Evolutionary conservation across 2,329 filamentous ascomycete genomes (phyloP), one percentile per base, ranked within the genome.

Genomic region (Alternaria triticimaculans): DNA sequence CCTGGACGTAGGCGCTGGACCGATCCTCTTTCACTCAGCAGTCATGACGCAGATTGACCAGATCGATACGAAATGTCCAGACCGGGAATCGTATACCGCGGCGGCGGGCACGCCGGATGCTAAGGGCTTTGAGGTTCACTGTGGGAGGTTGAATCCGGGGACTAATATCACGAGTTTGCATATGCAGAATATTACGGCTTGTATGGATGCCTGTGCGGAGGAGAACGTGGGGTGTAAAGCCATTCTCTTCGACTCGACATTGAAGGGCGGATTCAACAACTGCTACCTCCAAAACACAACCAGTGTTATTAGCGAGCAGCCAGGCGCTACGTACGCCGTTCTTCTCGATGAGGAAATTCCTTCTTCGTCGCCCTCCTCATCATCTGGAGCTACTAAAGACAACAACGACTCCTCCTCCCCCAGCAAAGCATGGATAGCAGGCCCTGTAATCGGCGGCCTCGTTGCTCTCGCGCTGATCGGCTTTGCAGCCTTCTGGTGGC

Each of bases 231-330:
- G 60, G 3, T 79, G 76, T 49, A 63, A 73, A 2, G 75, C 72
- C 18, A 54, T 76, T 1, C 50, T 75, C 2, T 79, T 76, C 57
- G 73, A 76, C 48, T 72, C 72, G 1, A 66, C 45, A 0, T 65
- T 79, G 6, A 23, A 55, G 2, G 60, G 62, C 44, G 76, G 76
- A 0, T 79, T 67, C 61, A 58, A 73, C 9, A 79, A 79, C 60
- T 78, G 76, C 68, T 76, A 77, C 28, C 65, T 79, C 0, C 74
- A 78, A 48, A 78, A 78, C 60, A 75, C 74, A 1, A 73, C 73
- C 5, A 65, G 53, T 11, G 66, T 72, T 2, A 63, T 73, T 44
- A 63, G 49, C 45, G 65, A 74, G 49, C 58, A 67, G 28, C 45
- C 68, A 7, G 62, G 49, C 2, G 66, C 68, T 3, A 76, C 66